These are phyloP conservation scores for Penicillium tannophilum DNA, from an alignment of 495 filamentous ascomycete genomes.

Conservation along the genomic window DNA sequence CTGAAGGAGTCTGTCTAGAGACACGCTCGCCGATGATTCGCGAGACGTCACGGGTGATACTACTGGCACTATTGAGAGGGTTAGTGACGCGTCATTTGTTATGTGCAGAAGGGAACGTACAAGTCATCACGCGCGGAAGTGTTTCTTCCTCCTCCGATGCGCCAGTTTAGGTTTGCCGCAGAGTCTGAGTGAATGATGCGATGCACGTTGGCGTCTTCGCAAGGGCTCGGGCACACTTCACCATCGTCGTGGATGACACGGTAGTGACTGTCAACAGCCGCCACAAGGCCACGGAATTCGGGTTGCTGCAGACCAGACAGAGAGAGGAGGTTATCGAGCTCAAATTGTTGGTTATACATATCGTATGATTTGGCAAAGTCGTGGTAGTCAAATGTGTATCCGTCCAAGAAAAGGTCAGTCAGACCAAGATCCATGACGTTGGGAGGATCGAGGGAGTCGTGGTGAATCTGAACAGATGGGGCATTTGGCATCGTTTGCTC, in stretches of 20 bases:
- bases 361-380: constrained; percentile 39
- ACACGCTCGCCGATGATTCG: constrained; percentile 46
- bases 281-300: constrained; percentile 48
- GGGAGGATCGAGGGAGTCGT: constrained; percentile 20
- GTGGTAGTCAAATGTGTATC: constrained; percentile 45
- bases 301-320: constrained; percentile 48
- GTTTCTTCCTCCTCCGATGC: constrained; percentile 37
- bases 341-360: constrained; percentile 41
- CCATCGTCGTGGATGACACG: constrained; percentile 40
- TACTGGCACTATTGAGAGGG: constrained; percentile 37
- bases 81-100: constrained; percentile 10
- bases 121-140: constrained; percentile 42
- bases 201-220: constrained; percentile 39
- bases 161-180: constrained; percentile 36
- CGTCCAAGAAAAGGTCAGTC: constrained; percentile 40
- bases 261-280: constrained; percentile 52
- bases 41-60: constrained; percentile 46
- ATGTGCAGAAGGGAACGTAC: constrained; percentile 26
- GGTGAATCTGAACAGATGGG: constrained; percentile 18
- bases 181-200: constrained; percentile 39
- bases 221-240: constrained; percentile 31
- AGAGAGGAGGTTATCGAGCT: constrained; percentile 47
- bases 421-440: constrained; percentile 33
- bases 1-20: constrained; percentile 27
- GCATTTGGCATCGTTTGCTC: constrained; percentile 29